Base-by-base conservation (phyloP, 202 grass and related monocot genomes). In the Brachypodium distachyon region DNA sequence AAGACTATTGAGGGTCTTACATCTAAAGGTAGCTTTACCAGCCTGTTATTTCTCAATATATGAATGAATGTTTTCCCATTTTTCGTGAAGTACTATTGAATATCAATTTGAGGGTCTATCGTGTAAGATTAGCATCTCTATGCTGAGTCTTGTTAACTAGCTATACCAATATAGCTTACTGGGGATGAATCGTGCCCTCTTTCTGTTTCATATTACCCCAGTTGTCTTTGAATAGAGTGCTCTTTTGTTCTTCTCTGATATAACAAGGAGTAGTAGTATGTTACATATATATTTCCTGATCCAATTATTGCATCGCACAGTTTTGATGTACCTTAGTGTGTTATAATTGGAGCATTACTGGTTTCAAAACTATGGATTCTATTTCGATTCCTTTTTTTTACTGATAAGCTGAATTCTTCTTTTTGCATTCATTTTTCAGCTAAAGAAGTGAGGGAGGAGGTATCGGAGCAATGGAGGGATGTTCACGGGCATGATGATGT, bases 381-480 rank as follows among this genome's bases (percentile, higher is more conserved):
- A 25, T 32, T 36, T 59, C 31, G n/a, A 27, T 51, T 10, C 11
- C 31, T 49, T 26, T 6, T 48, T 26, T 70, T 2, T 54, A 9
- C 59, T 28, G 7, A 43, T 55, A 31, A 72, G 12, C 12, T 73
- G 16, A n/a, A 23, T 2, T 5, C 8, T 9, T 19, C 40, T 40
- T 39, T 11, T 44, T 69, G n/a, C n/a, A n/a, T 55, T 9, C n/a
- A 2, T 36, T 14, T 70, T 82, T 47, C 78, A 92, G 90, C 84
- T 38, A 81, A 86, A 52, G 81, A 87, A 83, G 84, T 73, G 37
- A 84, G 56, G 31, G 78, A 88, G 76, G 84, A 90, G 28, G 28
- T 90, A 9, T 76, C 84, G 1, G 87, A 93, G 65, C 84, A 90
- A 62, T 50, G 78, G 37, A 90, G 50, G 57, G 87, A 87, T 50